Evolutionary conservation across 2,329 filamentous ascomycete species (phyloP), one percentile per base, ranked within the genome.

Genomic region (Fusarium sp.): DNA sequence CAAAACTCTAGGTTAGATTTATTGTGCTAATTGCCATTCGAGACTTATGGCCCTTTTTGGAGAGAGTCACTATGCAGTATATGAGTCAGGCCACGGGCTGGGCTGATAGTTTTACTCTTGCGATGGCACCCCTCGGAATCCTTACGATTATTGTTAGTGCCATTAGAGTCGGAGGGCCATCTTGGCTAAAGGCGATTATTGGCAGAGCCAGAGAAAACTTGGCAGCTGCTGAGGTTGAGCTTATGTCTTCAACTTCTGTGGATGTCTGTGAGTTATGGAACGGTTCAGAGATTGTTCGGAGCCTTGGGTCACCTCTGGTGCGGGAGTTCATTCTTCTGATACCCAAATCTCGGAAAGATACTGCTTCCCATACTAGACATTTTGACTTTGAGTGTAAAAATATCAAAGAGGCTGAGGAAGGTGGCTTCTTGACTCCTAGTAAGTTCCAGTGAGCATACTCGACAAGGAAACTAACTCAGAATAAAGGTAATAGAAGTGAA

Each of bases 31-130:
- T 33, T 12, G 1, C 0, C 11, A 3, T 15, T 3, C 6, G 1
- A 62, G 48, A 1, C 42, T 78, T 4, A 48, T 79, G 0, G 62
- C 76, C 0, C 77, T 79, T 5, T 87, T 87, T 42, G 86, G 85
- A 2, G 85, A 87, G 82, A 26, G 81, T 86, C 7, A 84, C 85
- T 0, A 87, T 84, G 74, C 85, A 87, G 72, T 87, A 85, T 60
- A 80, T 87, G 31, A 86, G 84, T 52, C 81, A 86, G 39, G 82
- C 83, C 0, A 79, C 83, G 6, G 81, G 78, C 5, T 77, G 81
- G 51, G 74, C 83, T 0, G 87, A 88, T 45, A 82, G 83, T 42
- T 75, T 88, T 5, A 82, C 86, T 8, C 81, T 88, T n/a, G 83
- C 86, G 0, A 80, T 87, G 55, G 85, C 81, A 0, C 86, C 86